These are phyloP conservation scores for Claviceps digitariae DNA, from an alignment of 2,329 filamentous ascomycete genomes.

Conservation along the genomic window DNA sequence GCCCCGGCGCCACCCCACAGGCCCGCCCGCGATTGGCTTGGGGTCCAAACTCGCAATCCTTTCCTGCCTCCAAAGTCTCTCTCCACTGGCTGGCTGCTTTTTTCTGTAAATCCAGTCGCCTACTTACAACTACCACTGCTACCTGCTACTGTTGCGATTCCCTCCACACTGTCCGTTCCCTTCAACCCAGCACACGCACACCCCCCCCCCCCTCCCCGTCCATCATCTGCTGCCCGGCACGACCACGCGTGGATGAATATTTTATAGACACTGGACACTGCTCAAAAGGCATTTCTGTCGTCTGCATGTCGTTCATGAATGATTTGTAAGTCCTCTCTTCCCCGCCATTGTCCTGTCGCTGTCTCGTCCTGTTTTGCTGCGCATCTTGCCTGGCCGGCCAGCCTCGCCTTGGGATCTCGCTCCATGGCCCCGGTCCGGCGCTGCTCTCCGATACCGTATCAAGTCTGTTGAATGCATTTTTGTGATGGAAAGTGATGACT, in stretches of 20 bases:
- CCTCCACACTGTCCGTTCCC: slow-evolving; percentile 19
- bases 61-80: slow-evolving; percentile 20
- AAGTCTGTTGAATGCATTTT: slow-evolving; percentile 12
- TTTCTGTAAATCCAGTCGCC: slow-evolving; percentile 18
- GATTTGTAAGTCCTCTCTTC: slow-evolving; percentile 33
- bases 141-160: slow-evolving; percentile 1
- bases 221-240: slow-evolving; percentile 5
- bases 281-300: slow-evolving; percentile 16
- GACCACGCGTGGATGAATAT: neutral
- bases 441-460: slow-evolving; percentile 14
- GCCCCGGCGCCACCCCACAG: neutral
- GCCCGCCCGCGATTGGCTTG: slow-evolving; percentile 12
- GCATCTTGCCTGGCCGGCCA: slow-evolving; percentile 22
- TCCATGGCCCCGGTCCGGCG: slow-evolving; percentile 25
- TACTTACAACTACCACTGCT: slow-evolving; percentile 4
- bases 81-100: slow-evolving; percentile 18
- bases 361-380: slow-evolving; percentile 15
- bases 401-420: slow-evolving; percentile 16
- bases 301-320: slow-evolving; percentile 31
- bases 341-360: slow-evolving; percentile 6
- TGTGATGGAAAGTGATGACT: slow-evolving; percentile 24
- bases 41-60: slow-evolving; percentile 22
- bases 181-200: slow-evolving; percentile 15
- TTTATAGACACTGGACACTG: slow-evolving; percentile 4
- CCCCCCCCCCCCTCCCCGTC: slow-evolving; percentile 11